Evolutionary conservation across 2,329 filamentous ascomycete species (phyloP).

Genomic region (Davidsoniella virescens): DNA sequence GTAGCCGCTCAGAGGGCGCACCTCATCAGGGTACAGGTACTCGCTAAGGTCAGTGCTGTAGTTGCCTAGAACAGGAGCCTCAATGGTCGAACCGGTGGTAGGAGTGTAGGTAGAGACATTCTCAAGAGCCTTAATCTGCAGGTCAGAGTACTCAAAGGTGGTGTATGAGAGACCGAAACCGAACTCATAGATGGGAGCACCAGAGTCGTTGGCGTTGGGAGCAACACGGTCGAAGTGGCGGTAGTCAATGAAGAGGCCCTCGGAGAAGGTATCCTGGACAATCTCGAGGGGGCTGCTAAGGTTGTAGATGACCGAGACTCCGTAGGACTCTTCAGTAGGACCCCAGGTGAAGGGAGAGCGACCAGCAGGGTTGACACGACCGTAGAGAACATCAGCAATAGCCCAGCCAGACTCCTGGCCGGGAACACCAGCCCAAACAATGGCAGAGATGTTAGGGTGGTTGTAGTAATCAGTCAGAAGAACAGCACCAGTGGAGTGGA

Average conservation of each 20-base stretch:
- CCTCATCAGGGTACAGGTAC: constrained; percentile 49
- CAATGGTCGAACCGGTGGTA: constrained; percentile 41
- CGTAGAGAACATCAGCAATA: constrained; percentile 70
- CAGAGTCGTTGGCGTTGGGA: constrained; percentile 23
- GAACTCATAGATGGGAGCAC: constrained; percentile 63
- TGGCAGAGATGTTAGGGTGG: constrained; percentile 65
- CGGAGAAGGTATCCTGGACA: constrained; percentile 58
- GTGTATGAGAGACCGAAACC: constrained; percentile 71
- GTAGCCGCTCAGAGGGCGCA: constrained; percentile 35
- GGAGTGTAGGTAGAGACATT: constrained; percentile 37
- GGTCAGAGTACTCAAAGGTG: constrained; percentile 56
- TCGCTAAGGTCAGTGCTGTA: constrained; percentile 44
- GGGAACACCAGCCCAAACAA: constrained; percentile 66
- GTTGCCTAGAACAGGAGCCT: constrained; percentile 49
- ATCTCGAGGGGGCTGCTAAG: constrained; percentile 50
- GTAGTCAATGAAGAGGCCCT: constrained; percentile 65
- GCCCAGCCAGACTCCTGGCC: constrained; percentile 73
- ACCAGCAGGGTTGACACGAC: constrained; percentile 58
- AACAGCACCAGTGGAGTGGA: constrained; percentile 73
- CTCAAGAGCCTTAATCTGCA: constrained; percentile 35
- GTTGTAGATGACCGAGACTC: constrained; percentile 47
- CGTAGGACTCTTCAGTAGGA: constrained; percentile 48
- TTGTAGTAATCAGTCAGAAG: constrained; percentile 59
- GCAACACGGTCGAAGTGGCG: constrained; percentile 48
- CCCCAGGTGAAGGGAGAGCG: constrained; percentile 73